These are phyloP conservation scores for Xylariomycetidae sp. DNA, from an alignment of 2,329 filamentous ascomycete species.

Conservation along the genomic window DNA sequence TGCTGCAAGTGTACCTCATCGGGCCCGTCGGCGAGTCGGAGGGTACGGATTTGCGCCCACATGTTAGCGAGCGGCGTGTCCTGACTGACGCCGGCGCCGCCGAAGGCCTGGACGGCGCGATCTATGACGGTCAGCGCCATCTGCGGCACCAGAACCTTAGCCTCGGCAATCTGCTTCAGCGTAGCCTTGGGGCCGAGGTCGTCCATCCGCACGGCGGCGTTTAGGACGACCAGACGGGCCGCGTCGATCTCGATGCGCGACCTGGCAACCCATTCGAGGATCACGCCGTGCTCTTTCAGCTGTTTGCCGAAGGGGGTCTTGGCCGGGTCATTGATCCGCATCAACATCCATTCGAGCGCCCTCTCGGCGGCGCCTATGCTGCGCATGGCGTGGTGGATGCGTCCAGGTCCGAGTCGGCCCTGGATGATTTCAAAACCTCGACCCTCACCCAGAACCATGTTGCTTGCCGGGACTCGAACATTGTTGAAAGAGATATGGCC, in stretches of 20 bases:
- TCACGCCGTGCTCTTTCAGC: slow-evolving; percentile 84
- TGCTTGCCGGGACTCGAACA: slow-evolving; percentile 78
- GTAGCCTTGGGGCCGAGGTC: slow-evolving; percentile 81
- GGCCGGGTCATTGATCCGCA: slow-evolving; percentile 83
- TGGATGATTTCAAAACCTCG: slow-evolving; percentile 98
- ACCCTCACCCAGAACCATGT: slow-evolving; percentile 88
- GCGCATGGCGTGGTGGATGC: slow-evolving; percentile 98
- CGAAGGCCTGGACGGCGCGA: slow-evolving; percentile 88
- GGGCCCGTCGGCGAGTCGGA: slow-evolving; percentile 86
- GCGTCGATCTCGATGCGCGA: slow-evolving; percentile 93
- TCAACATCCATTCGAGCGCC: slow-evolving; percentile 91
- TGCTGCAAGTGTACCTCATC: slow-evolving; percentile 92
- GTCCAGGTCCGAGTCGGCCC: slow-evolving; percentile 87
- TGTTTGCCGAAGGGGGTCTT: slow-evolving; percentile 91
- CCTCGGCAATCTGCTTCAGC: slow-evolving; percentile 88
- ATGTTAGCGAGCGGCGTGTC: slow-evolving; percentile 86
- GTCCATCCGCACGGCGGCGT: slow-evolving; percentile 94
- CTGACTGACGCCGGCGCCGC: slow-evolving; percentile 85
- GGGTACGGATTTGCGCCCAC: slow-evolving; percentile 76
- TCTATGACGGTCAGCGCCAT: slow-evolving; percentile 85
- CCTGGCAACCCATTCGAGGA: slow-evolving; percentile 90
- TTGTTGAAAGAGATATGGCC: slow-evolving; percentile 87
- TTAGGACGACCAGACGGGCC: slow-evolving; percentile 82
- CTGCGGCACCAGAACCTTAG: slow-evolving; percentile 85
- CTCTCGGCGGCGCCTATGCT: slow-evolving; percentile 86